A percentile compares a stretch with the other conserved stretches of the same genome.
These are phyloP conservation scores for Cystofilobasidium macerans DNA, from an alignment of 768 basidiomycete species.

Conservation along the genomic window DNA sequence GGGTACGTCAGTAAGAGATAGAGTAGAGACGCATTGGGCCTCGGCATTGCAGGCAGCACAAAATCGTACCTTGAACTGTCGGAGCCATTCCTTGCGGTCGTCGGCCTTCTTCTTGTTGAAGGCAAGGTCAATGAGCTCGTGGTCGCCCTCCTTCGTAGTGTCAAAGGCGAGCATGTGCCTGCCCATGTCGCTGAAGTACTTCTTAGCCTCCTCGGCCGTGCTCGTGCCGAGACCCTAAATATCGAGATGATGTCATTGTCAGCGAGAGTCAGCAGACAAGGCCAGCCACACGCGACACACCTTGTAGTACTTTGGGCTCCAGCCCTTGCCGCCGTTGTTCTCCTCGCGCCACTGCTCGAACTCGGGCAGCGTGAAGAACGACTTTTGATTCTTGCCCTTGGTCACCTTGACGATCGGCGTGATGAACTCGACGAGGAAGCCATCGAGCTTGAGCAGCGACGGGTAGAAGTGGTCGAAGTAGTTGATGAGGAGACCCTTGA, in stretches of 20 bases:
- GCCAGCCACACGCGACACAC: slow-evolving; percentile 43
- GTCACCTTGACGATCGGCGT: slow-evolving; percentile 93
- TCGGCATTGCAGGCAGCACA: no score
- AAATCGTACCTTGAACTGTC: slow-evolving; percentile 65
- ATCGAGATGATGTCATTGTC: neutral
- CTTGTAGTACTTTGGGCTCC: slow-evolving; percentile 96
- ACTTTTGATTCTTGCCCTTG: slow-evolving; percentile 62
- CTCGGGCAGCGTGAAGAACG: slow-evolving; percentile 96
- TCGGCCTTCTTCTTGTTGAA: slow-evolving; percentile 99
- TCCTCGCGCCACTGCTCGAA: slow-evolving; percentile 83
- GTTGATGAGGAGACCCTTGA: slow-evolving; percentile 98
- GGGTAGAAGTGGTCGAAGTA: slow-evolving; percentile 96
- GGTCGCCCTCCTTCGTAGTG: slow-evolving; percentile 65
- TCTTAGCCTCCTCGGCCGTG: slow-evolving; percentile 73
- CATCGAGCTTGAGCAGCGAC: slow-evolving; percentile 75
- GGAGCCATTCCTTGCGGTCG: slow-evolving; percentile 94
- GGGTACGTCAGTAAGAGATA: neutral
- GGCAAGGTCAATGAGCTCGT: slow-evolving; percentile 83
- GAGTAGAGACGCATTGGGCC: neutral
- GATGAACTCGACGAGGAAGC: slow-evolving; percentile 94
- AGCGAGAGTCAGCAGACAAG: neutral
- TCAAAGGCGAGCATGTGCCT: slow-evolving; percentile 93
- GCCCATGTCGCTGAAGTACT: slow-evolving; percentile 82
- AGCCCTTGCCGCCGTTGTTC: slow-evolving; percentile 63
- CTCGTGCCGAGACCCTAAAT: slow-evolving; percentile 99